These are phyloP conservation scores for Stagonosporopsis chrysanthemi DNA, from an alignment of 2,329 filamentous ascomycete species.

Conservation along the genomic window DNA sequence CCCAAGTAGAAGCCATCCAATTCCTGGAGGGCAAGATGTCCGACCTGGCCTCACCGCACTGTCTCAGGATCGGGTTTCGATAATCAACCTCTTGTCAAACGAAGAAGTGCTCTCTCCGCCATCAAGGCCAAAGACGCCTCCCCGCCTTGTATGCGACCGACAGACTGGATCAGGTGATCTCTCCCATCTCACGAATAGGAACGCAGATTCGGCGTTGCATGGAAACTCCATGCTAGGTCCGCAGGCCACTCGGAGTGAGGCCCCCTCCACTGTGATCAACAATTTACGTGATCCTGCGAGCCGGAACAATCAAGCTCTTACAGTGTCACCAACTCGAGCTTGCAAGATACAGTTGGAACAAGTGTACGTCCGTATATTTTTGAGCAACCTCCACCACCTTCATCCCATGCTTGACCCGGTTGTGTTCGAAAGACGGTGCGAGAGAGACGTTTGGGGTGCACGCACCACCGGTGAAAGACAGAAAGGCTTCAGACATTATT, in stretches of 20 bases:
- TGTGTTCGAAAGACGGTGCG: neutral
- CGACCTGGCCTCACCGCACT: neutral
- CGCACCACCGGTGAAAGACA: neutral
- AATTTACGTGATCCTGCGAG: neutral
- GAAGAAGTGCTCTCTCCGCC: neutral
- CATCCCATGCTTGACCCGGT: neutral
- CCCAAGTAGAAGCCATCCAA: neutral
- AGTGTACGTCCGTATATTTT: neutral
- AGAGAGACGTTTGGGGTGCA: neutral
- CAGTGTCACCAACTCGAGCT: neutral
- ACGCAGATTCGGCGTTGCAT: neutral
- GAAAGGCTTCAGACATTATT: neutral
- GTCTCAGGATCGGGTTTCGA: neutral
- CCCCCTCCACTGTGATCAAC: neutral
- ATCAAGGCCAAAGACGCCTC: neutral
- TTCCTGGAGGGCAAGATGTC: neutral
- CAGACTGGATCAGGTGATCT: neutral
- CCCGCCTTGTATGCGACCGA: neutral
- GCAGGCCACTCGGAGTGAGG: neutral
- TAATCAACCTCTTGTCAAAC: slow-evolving; percentile 1
- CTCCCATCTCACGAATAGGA: neutral
- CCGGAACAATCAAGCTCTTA: neutral
- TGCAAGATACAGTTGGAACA: neutral
- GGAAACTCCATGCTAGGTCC: neutral
- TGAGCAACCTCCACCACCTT: neutral